These are phyloP conservation scores for Geotrichum macrosporum DNA, from an alignment of 1,139 yeast species.

Conservation along the genomic window DNA sequence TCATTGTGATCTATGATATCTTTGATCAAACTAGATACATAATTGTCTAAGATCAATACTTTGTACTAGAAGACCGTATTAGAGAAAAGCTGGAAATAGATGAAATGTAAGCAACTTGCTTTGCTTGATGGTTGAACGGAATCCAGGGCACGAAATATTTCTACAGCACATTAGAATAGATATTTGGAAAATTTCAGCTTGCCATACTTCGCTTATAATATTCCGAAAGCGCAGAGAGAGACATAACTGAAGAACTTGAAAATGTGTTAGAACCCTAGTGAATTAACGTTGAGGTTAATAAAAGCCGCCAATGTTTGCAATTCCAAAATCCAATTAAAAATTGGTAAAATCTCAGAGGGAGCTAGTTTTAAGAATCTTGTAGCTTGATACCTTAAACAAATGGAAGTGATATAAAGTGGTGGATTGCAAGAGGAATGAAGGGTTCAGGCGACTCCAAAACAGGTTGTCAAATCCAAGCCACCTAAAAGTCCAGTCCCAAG, in stretches of 20 bases:
- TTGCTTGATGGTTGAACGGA: conserved; percentile 36
- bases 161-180: background rate
- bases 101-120: conserved; percentile 25
- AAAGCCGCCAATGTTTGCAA: no score
- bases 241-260: conserved; percentile 7
- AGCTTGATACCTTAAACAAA: no score
- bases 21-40: conserved; percentile 37
- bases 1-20: conserved; percentile 40
- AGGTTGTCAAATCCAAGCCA: background rate
- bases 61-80: conserved; percentile 35
- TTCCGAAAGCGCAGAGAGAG: conserved; percentile 17
- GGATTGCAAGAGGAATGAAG: background rate
- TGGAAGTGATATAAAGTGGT: background rate
- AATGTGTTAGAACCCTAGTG: no score
- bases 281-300: background rate
- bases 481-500: no score
- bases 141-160: conserved; percentile 31
- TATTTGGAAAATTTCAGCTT: background rate
- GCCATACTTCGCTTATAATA: conserved; percentile 18
- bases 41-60: conserved; percentile 41
- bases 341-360: background rate
- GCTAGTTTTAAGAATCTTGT: no score
- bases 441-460: background rate
- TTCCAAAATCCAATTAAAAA: background rate
- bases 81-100: no score